These are phyloP conservation scores for Albizia julibrissin DNA, from an alignment of 306 rosid species.

Conservation along the genomic window DNA sequence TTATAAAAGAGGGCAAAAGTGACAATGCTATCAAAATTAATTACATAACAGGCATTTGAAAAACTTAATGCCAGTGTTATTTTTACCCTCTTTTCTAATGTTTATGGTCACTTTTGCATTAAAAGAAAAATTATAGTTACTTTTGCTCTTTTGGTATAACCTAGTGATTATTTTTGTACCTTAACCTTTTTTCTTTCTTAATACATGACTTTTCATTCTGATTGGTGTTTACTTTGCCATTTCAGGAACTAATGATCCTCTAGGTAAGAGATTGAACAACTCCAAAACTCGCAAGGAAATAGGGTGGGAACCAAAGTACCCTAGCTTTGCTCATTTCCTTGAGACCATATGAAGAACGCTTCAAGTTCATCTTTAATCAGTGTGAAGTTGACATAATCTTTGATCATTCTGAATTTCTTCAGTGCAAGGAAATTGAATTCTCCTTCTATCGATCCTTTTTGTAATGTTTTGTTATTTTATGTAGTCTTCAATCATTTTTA, in stretches of 20 bases:
- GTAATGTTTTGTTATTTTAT: neutral
- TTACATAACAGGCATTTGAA: too few species aligned
- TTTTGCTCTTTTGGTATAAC: too few species aligned
- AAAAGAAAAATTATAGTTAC: too few species aligned
- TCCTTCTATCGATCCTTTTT: neutral
- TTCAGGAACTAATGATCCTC: conserved; percentile 75
- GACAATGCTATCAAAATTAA: too few species aligned
- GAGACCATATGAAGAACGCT: conserved; percentile 42
- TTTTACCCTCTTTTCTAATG: too few species aligned
- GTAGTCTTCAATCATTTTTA: neutral
- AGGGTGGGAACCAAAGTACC: conserved; percentile 92
- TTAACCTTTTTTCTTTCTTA: too few species aligned
- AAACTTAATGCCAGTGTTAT: too few species aligned
- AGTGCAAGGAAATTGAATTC: neutral
- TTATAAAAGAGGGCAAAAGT: too few species aligned
- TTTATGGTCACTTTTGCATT: too few species aligned
- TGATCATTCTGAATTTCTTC: neutral
- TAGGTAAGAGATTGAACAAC: conserved; percentile 92
- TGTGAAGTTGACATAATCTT: neutral
- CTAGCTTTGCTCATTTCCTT: conserved; percentile 71
- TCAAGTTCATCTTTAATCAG: conserved; percentile 4
- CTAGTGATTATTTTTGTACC: too few species aligned
- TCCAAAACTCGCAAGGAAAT: conserved; percentile 64
- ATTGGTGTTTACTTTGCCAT: conserved; percentile 3
- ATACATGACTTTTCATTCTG: neutral